Evolutionary conservation across 164 flowering plant species (phyloP).

Genomic region (Berberis vulgaris): DNA sequence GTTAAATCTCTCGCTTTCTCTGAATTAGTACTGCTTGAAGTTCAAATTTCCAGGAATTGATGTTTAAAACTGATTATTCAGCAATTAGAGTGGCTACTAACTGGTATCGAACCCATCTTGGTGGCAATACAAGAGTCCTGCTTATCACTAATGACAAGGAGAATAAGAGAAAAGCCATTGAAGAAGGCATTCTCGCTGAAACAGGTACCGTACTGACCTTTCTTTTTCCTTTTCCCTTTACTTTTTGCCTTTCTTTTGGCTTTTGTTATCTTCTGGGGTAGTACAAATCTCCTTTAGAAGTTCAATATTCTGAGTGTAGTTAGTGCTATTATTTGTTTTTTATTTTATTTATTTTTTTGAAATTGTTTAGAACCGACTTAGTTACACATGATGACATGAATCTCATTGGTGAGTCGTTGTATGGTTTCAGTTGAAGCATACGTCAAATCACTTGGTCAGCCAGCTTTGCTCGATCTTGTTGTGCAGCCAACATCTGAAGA

Average conservation of each 20-base stretch:
- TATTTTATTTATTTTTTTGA: not conserved
- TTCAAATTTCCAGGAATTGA: not conserved
- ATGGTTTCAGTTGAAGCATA: slow-evolving; percentile 78
- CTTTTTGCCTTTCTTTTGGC: not conserved
- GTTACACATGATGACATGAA: not conserved
- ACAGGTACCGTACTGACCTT: slow-evolving; percentile 41
- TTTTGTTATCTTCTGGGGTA: not conserved
- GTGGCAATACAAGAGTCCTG: slow-evolving; percentile 42
- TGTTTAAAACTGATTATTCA: slow-evolving; percentile 21
- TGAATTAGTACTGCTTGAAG: too few species aligned
- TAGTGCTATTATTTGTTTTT: not conserved
- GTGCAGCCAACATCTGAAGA: slow-evolving; percentile 64
- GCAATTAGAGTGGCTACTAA: slow-evolving; percentile 92
- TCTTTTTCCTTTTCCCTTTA: not conserved
- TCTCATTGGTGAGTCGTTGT: slow-evolving; percentile 4
- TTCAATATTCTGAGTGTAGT: not conserved
- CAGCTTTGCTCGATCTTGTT: slow-evolving; percentile 82
- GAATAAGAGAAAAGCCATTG: slow-evolving; percentile 75
- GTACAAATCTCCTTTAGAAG: not conserved
- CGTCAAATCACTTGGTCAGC: slow-evolving; percentile 73
- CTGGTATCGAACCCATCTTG: slow-evolving; percentile 95
- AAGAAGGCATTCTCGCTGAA: slow-evolving; percentile 89
- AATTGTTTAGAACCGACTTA: not conserved
- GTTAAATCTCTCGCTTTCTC: too few species aligned
- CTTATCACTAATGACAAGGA: slow-evolving; percentile 91